Conservation (phyloP, 768 basidiomycete species). For the Pleurotus djamor region DNA sequence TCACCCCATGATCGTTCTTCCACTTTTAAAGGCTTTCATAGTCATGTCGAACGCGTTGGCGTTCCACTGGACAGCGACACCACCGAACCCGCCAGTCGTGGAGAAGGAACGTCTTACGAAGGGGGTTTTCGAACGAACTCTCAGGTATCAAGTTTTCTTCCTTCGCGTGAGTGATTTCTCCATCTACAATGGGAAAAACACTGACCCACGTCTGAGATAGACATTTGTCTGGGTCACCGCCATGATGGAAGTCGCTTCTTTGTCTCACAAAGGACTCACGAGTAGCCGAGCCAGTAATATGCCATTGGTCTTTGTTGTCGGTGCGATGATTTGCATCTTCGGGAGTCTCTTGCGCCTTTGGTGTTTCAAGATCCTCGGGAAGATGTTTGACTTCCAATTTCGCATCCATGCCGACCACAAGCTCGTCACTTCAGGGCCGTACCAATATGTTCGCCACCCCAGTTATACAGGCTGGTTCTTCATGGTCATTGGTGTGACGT, state of each 20-base stretch:
- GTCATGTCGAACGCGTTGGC: neutral
- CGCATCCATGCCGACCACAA: conserved; percentile 4
- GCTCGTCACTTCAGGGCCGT: conserved; percentile 28
- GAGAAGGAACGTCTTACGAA: neutral
- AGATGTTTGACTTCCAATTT: conserved; percentile 11
- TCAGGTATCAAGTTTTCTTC: neutral
- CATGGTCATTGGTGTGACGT: neutral
- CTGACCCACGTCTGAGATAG: neutral
- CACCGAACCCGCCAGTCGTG: neutral
- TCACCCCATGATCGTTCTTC: too few relatives aligned
- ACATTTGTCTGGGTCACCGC: neutral
- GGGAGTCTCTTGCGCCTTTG: neutral
- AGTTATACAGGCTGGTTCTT: conserved; percentile 14
- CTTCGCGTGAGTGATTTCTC: neutral
- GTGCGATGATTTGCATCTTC: neutral
- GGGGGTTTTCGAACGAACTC: neutral
- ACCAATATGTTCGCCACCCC: conserved; percentile 33
- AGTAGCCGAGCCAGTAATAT: too few relatives aligned
- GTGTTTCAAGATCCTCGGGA: conserved; percentile 6
- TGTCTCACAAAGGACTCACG: neutral
- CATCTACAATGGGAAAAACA: too few relatives aligned
- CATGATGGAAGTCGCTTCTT: neutral
- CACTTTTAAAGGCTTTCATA: too few relatives aligned
- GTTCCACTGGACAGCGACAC: neutral
- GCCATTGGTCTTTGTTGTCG: neutral